phyloP scores from a whole-genome alignment of 108 stramenopile species.

The Parietichytrium sp. region DNA sequence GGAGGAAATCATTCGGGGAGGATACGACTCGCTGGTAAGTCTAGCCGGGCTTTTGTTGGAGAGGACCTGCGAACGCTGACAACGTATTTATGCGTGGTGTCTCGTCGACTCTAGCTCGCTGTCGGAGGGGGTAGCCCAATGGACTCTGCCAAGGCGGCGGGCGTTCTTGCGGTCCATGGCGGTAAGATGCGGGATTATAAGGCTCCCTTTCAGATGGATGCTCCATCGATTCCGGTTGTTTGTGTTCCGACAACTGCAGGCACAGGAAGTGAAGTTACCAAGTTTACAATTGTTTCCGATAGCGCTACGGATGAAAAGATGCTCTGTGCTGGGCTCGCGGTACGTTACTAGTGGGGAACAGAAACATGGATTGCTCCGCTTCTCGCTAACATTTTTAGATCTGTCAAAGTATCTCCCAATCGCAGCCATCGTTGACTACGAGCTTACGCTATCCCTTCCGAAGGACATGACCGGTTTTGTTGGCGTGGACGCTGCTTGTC shows the following conservation, averaged over 20 bases:
- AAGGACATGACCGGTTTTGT: conserved; percentile 55
- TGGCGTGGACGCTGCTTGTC: conserved; percentile 65
- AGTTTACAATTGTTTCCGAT: conserved; percentile 66
- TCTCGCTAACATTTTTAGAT: too few species aligned
- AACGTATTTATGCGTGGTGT: too few species aligned
- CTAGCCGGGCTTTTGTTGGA: too few species aligned
- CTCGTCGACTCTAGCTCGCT: too few species aligned
- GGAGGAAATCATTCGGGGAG: background rate
- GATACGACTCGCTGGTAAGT: background rate
- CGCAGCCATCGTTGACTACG: conserved; percentile 63
- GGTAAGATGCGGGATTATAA: conserved; percentile 32
- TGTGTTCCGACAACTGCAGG: conserved; percentile 68
- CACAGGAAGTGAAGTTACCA: conserved; percentile 66
- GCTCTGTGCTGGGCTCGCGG: conserved; percentile 58
- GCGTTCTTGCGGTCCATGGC: background rate
- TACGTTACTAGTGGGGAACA: too few species aligned
- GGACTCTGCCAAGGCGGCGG: conserved; percentile 69
- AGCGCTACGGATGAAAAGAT: conserved; percentile 61
- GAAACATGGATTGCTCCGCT: too few species aligned
- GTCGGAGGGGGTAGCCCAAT: conserved; percentile 67
- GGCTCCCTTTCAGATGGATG: conserved; percentile 28
- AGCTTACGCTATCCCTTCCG: conserved; percentile 56
- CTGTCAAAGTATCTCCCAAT: conserved; percentile 61
- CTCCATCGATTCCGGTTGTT: conserved; percentile 57
- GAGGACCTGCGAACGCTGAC: too few species aligned